Conservation (phyloP, 345 rosid genomes). For the Eucalyptus urophylla region DNA sequence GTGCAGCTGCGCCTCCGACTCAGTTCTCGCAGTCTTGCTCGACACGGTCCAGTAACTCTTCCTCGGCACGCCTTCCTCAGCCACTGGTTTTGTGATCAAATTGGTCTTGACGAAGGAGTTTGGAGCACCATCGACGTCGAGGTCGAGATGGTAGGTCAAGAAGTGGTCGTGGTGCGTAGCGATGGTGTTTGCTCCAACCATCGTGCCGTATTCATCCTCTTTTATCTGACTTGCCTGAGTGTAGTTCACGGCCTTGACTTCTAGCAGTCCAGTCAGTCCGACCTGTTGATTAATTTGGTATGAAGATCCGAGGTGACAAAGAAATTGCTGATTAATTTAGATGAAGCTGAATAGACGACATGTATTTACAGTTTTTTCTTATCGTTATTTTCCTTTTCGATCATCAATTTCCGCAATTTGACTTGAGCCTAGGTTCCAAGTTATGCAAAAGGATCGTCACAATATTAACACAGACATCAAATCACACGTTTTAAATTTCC, state of each 20-base stretch:
- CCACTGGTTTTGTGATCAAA: constrained; percentile 15
- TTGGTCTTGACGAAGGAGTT: constrained; percentile 58
- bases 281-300: constrained; percentile 16
- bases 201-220: constrained; percentile 29
- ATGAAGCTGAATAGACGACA: not conserved
- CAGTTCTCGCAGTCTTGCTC: constrained; percentile 44
- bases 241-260: constrained; percentile 40
- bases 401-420: not conserved
- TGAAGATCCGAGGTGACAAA: not conserved
- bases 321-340: not conserved
- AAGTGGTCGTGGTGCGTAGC: constrained; percentile 75
- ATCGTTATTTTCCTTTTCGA: not conserved
- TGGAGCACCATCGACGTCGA: constrained; percentile 53
- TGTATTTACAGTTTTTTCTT: not conserved
- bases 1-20: constrained; percentile 40
- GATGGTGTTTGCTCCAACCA: constrained; percentile 48
- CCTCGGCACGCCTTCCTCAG: constrained; percentile 22
- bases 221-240: constrained; percentile 24
- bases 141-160: constrained; percentile 62
- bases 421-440: not conserved
- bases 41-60: constrained; percentile 66
- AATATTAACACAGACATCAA: too few relatives aligned
- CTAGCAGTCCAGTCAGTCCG: constrained; percentile 44
- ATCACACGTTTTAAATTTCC: too few relatives aligned
- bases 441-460: not conserved